Evolutionary conservation across 108 stramenopile species (phyloP).

Genomic region (Nannochloropsis salina): DNA sequence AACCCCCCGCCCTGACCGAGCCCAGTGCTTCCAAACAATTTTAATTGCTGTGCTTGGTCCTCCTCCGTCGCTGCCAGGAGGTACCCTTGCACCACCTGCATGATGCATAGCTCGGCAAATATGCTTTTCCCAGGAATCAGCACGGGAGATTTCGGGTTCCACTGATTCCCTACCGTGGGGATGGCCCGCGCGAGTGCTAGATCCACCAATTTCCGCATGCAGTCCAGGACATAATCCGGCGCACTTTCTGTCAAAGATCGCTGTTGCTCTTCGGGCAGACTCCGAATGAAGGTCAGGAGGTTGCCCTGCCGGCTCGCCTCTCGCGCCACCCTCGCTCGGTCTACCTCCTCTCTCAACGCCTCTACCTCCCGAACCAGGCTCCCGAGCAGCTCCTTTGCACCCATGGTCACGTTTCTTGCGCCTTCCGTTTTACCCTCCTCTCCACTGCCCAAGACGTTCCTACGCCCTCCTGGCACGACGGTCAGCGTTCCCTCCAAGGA

Average conservation of each 20-base stretch:
- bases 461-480: neutral
- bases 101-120: conserved; percentile 14
- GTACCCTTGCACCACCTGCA: neutral
- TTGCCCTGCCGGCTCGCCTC: conserved; percentile 3
- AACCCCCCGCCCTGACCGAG: neutral
- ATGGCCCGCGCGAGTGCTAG: neutral
- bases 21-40: conserved; percentile 5
- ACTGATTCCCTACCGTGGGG: conserved; percentile 6
- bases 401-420: neutral
- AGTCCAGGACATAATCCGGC: neutral
- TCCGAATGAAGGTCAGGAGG: neutral
- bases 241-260: neutral
- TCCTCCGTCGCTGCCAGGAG: neutral
- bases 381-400: neutral
- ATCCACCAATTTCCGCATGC: conserved; percentile 8
- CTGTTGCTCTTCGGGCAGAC: neutral
- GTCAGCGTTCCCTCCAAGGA: neutral
- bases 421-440: neutral
- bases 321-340: neutral
- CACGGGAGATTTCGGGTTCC: neutral
- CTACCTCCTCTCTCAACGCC: conserved; percentile 13
- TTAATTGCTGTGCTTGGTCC: neutral
- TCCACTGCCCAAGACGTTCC: neutral
- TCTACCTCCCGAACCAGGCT: neutral
- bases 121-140: neutral